Base-by-base conservation (phyloP, 305 asterid genomes). In the Rubia balearica region DNA sequence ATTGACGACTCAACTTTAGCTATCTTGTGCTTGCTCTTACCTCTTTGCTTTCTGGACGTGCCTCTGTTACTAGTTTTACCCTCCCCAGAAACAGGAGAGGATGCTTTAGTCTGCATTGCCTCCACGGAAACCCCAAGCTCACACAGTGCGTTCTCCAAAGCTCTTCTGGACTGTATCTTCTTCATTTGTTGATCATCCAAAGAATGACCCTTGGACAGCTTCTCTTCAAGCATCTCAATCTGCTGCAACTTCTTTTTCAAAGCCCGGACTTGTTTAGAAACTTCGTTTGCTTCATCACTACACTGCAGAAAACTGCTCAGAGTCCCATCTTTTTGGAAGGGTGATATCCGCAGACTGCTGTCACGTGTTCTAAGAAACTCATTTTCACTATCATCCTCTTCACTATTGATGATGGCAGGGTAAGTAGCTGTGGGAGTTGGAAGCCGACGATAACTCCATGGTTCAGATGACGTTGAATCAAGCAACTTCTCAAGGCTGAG, bases 391-490 rank as follows among this genome's bases (percentile, higher is more conserved):
- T 84, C 90, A 75, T 94, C 99, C 65, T 88, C 96, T 80, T 89
- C 98, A 65, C 97, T 88, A 64, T 91, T 76, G 49, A 94, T 68
- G 71, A 91, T 82, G 71, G 90, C 91, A 36, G 99, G 97, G 84
- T 85, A 83, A 56, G 90, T 85, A 74, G 98, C 97, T 2, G 99
- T 94, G n/a, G 96, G 96, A 27, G 97, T 94, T 68, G 98, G 98
- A 73, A 94, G 92, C 65, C 83, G 85, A 14, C 91, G 97, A 43
- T 69, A 72, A 77, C 98, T 86, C 99, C 99, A 94, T 45, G 96
- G 82, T 78, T 94, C 98, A 71, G 94, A 87, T 49, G 99, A 91
- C 79, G 85, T 89, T 51, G 77, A 72, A 82, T 91, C 92, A 49
- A 92, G 73, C 60, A 72, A 73, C 82, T 87, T 94, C 86, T 94